Evolutionary conservation across 768 basidiomycete genomes (phyloP).

Genomic region (Leccinum ochraceum): DNA sequence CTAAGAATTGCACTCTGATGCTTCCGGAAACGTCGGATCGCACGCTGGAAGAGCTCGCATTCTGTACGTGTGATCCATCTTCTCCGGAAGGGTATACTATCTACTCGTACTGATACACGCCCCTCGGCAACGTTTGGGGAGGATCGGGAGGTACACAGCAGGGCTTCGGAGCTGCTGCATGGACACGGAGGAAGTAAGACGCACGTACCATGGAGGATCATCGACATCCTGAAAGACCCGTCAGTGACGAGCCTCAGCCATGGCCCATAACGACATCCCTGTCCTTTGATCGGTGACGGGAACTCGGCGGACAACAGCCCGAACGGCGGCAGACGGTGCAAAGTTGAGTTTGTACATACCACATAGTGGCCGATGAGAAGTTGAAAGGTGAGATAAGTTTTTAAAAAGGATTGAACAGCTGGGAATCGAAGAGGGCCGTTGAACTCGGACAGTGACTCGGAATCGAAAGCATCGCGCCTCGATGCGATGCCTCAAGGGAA

Average conservation of each 20-base stretch:
- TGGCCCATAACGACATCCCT: not conserved
- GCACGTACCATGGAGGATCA: not conserved
- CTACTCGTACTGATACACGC: not conserved
- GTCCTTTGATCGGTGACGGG: not conserved
- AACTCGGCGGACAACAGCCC: not conserved
- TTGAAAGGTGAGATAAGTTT: not conserved
- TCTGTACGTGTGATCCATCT: not conserved
- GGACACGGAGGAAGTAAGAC: not conserved
- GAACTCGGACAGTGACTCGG: not conserved
- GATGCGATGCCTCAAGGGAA: not conserved
- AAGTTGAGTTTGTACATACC: not conserved
- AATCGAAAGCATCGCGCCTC: not conserved
- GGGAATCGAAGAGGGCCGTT: not conserved
- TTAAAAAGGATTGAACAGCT: not conserved
- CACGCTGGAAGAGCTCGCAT: not conserved
- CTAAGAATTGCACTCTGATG: not conserved
- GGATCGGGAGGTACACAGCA: not conserved
- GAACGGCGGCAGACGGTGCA: not conserved
- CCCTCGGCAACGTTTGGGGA: not conserved
- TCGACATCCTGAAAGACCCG: not conserved
- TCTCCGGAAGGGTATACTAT: not conserved
- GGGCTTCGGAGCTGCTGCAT: not conserved
- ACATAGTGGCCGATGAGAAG: not conserved
- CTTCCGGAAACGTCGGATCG: not conserved
- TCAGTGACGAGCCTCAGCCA: not conserved